Evolutionary conservation across 768 basidiomycete genomes (phyloP), one percentile per base, ranked within the genome.

Genomic region (Tricholoma flavovirens): DNA sequence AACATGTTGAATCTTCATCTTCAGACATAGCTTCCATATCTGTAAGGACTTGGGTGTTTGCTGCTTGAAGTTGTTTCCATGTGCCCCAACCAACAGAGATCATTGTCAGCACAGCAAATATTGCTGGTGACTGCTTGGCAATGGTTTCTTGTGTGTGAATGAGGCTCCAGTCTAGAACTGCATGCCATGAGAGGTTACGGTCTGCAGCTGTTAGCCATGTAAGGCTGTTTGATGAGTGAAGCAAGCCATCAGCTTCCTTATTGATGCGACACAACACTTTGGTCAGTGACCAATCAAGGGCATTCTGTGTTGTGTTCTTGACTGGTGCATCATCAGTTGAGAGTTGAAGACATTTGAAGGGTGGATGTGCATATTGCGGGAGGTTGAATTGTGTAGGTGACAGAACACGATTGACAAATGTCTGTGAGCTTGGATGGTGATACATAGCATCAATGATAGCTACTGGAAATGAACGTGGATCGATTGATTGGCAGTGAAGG

Each of bases 401-500:
- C 30, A 33, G 57, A 62, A 17, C 24, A 14, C 15, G 12, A 2
- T 38, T 15, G 36, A 38, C 36, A 38, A 38, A n/a, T n/a, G n/a
- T n/a, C n/a, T n/a, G n/a, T n/a, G n/a, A n/a, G n/a, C n/a, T n/a
- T n/a, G n/a, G n/a, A 33, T 51, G 50, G 15, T 24, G 50, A 51
- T 33, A 51, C 17, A 51, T 51, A 17, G 50, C 50, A 51, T 51
- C 50, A 19, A 51, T 32, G 7, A 51, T 33, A 5, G 50, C 50
- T 24, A 51, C n/a, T 21, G 50, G 50, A n/a, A 33, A 36, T n/a
- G 29, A 19, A 33, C n/a, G 50, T 19, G 32, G 22, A 22, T 51
- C 50, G n/a, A n/a, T n/a, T n/a, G n/a, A n/a, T n/a, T n/a, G n/a
- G n/a, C n/a, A n/a, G n/a, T n/a, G n/a, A n/a, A 51, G 50, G 15